phyloP scores from a whole-genome alignment of 345 rosid genomes.

The Gossypium herbaceum region DNA sequence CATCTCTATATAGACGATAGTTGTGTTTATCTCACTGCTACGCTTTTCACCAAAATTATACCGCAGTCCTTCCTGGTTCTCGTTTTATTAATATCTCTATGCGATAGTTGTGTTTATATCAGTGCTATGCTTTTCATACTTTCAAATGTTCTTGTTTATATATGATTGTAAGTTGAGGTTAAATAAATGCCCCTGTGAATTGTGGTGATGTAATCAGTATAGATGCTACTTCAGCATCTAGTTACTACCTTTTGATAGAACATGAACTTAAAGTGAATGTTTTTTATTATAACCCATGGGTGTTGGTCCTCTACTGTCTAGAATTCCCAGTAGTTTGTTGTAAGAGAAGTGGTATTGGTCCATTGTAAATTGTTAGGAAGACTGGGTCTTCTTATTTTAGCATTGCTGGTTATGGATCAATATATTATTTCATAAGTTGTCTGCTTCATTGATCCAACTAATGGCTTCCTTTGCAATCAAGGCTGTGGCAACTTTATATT shows the following conservation, averaged over 20 bases:
- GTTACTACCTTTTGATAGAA: neutral
- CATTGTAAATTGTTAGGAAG: neutral
- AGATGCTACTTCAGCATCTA: neutral
- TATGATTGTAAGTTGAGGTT: neutral
- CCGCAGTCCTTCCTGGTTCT: neutral
- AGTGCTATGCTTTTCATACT: neutral
- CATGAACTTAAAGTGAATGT: neutral
- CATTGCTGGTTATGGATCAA: neutral
- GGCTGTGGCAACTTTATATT: neutral
- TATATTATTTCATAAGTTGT: neutral
- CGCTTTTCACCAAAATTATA: neutral
- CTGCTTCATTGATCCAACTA: neutral
- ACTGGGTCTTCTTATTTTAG: neutral
- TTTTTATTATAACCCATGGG: neutral
- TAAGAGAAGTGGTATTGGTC: neutral
- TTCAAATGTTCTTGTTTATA: neutral
- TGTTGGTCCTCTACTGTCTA: neutral
- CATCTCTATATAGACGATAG: too few species aligned
- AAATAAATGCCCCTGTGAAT: neutral
- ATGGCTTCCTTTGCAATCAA: neutral
- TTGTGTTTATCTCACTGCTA: too few species aligned
- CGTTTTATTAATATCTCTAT: neutral
- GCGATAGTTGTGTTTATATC: neutral
- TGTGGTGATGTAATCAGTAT: neutral
- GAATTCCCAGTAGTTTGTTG: neutral